A percentile compares a stretch with the other conserved stretches of the same genome.
Conservation (phyloP, 2,329 filamentous ascomycete genomes). For the Aureobasidium sp. region DNA sequence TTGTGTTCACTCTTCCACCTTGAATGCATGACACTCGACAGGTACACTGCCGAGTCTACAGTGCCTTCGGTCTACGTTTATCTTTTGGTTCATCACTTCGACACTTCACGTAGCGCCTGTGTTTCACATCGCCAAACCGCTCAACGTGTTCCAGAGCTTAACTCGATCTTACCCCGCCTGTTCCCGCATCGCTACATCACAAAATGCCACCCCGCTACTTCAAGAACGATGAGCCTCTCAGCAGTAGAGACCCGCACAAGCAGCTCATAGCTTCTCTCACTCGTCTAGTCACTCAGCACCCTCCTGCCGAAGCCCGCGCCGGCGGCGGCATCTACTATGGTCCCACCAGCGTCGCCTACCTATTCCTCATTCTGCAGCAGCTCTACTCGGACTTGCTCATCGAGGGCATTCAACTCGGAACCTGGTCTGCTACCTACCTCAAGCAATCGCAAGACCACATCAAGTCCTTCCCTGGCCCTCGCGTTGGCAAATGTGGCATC, state of each 20-base stretch:
- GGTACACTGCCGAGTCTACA: background rate
- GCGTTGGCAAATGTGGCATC: slow-evolving; percentile 41
- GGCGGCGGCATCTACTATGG: slow-evolving; percentile 46
- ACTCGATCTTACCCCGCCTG: background rate
- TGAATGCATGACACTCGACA: background rate
- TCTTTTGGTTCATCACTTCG: background rate
- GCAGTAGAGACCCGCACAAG: slow-evolving; percentile 40
- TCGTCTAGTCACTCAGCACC: slow-evolving; percentile 41
- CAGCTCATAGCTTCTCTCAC: slow-evolving; percentile 44
- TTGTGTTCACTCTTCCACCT: background rate
- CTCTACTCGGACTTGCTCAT: slow-evolving; percentile 42
- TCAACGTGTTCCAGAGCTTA: slow-evolving; percentile 2
- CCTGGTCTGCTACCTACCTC: slow-evolving; percentile 45
- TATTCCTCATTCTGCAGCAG: slow-evolving; percentile 44
- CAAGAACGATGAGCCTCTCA: slow-evolving; percentile 32
- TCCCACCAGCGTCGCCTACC: slow-evolving; percentile 42
- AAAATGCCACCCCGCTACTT: slow-evolving; percentile 32
- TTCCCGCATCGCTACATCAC: slow-evolving; percentile 3
- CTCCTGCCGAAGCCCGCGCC: slow-evolving; percentile 39
- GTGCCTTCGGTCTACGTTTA: background rate
- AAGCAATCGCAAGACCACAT: slow-evolving; percentile 44
- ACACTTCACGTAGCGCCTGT: background rate
- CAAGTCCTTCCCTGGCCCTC: slow-evolving; percentile 41
- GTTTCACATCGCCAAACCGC: background rate
- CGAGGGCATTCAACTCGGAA: slow-evolving; percentile 40